These are phyloP conservation scores for Chloris gayana DNA, from an alignment of 176 grass and related monocot genomes.

Conservation along the genomic window DNA sequence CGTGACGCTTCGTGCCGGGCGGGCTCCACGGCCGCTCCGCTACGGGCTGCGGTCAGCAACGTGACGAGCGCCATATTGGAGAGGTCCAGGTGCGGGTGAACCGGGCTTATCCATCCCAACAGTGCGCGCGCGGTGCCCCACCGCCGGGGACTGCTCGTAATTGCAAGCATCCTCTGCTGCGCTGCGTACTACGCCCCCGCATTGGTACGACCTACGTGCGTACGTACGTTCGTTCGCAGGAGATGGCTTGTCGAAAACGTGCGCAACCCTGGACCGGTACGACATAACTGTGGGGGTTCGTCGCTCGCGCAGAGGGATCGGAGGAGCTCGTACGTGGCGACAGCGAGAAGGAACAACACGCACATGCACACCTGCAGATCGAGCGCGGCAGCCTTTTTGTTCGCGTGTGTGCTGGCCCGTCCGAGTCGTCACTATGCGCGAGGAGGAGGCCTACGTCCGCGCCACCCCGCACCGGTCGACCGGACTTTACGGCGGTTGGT, in stretches of 20 bases:
- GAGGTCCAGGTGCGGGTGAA: not conserved
- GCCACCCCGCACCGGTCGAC: no score
- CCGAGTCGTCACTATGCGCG: no score
- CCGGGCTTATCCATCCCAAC: conserved; percentile 38
- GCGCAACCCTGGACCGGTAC: not conserved
- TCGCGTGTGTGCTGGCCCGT: no score
- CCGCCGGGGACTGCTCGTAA: no score
- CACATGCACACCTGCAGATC: no score
- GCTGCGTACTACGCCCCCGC: not conserved
- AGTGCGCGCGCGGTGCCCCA: not conserved
- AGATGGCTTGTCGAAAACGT: conserved; percentile 13
- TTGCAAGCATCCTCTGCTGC: no score
- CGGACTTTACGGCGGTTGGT: not conserved
- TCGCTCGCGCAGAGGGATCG: no score
- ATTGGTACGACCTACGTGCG: no score
- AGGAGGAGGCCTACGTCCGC: no score
- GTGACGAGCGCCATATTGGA: conserved; percentile 25
- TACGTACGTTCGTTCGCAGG: not conserved
- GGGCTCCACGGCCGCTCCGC: not conserved
- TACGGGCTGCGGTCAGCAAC: conserved; percentile 5
- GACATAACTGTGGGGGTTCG: not conserved
- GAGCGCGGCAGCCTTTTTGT: no score
- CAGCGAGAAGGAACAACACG: no score
- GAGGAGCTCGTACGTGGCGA: no score
- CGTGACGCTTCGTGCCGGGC: not conserved